Percentiles rank a stretch among this genome's conserved stretches.
These are phyloP conservation scores for Pythium brachiatum DNA, from an alignment of 352 stramenopile species.

Conservation along the genomic window DNA sequence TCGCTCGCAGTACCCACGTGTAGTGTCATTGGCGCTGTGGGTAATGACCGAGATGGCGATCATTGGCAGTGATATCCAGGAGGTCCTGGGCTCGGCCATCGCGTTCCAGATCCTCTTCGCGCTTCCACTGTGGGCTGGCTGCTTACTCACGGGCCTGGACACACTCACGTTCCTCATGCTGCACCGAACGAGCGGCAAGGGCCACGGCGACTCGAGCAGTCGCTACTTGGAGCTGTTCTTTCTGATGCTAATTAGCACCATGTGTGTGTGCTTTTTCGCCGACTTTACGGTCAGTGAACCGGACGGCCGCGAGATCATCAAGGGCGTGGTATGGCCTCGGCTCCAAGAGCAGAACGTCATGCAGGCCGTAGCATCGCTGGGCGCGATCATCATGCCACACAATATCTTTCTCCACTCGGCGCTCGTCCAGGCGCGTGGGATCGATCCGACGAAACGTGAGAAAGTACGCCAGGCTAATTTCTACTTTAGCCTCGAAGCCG, in stretches of 20 bases:
- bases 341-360: constrained; percentile 60
- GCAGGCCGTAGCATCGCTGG: constrained; percentile 76
- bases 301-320: constrained; percentile 58
- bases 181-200: constrained; percentile 34
- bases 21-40: constrained; percentile 60
- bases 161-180: constrained; percentile 92
- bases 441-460: constrained; percentile 23
- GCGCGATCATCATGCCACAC: constrained; percentile 95
- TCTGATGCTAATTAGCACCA: constrained; percentile 80
- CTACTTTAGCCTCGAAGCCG: constrained; percentile 87
- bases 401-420: constrained; percentile 96
- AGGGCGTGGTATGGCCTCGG: constrained; percentile 66
- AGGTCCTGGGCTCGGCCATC: constrained; percentile 77
- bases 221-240: constrained; percentile 87
- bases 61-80: constrained; percentile 85
- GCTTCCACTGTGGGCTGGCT: constrained; percentile 70
- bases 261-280: constrained; percentile 87
- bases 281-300: constrained; percentile 75
- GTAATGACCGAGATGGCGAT: constrained; percentile 89
- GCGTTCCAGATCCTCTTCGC: constrained; percentile 77
- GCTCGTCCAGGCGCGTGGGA: constrained; percentile 66
- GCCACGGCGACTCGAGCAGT: constrained; percentile 2
- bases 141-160: constrained; percentile 58
- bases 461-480: constrained; percentile 61
- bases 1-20: constrained; percentile 58